Evolutionary conservation across 805 yeast genomes (phyloP), one percentile per base, ranked within the genome.

Genomic region (Candida khao-thaluensis): DNA sequence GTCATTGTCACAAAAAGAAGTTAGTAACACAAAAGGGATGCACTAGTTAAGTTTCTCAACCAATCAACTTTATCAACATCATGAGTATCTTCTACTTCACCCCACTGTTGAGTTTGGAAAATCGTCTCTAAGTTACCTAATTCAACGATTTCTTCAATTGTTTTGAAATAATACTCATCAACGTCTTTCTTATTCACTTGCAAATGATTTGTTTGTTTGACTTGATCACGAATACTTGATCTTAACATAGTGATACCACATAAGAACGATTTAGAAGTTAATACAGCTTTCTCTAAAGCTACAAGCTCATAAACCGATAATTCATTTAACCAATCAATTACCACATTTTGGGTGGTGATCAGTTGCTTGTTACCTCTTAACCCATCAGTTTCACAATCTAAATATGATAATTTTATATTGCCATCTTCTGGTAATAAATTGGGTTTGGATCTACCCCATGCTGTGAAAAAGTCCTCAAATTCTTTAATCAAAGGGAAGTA

Each of bases 21-120:
- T 31, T 37, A 47, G 37, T 59, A 60, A 41, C 66, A 59, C 31
- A 67, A 56, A 20, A 69, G 53, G 3, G 90, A 84, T 20, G 95
- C 90, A 48, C 88, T 76, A 24, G 91, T 81, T 33, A 93, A 73
- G 53, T 81, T 80, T 61, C 97, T 80, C 53, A 87, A 72, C 52
- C 95, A 73, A 51, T 93, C 97, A 27, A 82, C 95, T 60, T 84
- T 82, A 53, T 87, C 95, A n/a, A 93, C 97, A 59, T 93, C 99
- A 57, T 93, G 99, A 2, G 98, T 88, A 56, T 93, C 99, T 64
- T 93, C 98, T 17, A 91, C 98, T 62, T 91, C 97, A 22, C 99
- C 99, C 99, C 99, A 93, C 54, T 81, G 76, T 16, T 79, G 80
- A 24, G 95, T 85, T 64, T 93, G 99, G 62, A 77, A 77, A 23